These are phyloP conservation scores for Funneliformis mosseae DNA, from an alignment of 192 early-diverging fungal genomes.

Conservation along the genomic window DNA sequence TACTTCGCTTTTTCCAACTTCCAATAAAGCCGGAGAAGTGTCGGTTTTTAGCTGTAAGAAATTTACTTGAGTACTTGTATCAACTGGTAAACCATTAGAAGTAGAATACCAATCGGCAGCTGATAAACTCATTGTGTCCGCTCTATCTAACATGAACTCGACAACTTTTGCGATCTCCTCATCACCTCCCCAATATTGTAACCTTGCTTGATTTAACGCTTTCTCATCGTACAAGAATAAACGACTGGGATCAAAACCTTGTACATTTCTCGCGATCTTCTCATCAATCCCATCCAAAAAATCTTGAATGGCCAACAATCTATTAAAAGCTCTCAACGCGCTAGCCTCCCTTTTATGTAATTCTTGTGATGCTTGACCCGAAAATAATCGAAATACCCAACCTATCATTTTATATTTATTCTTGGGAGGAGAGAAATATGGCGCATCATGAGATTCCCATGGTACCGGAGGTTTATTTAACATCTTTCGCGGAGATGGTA, in stretches of 20 bases:
- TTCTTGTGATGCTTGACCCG: constrained; percentile 62
- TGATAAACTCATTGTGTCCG: constrained; percentile 30
- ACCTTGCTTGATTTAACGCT: constrained; percentile 46
- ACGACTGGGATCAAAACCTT: constrained; percentile 47
- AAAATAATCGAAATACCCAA: constrained; percentile 64
- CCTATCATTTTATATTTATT: constrained; percentile 58
- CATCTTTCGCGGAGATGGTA: constrained; percentile 49
- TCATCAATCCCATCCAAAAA: constrained; percentile 63
- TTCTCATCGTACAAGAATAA: constrained; percentile 56
- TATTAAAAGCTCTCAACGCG: constrained; percentile 60
- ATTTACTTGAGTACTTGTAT: not conserved
- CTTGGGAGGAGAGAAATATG: constrained; percentile 34
- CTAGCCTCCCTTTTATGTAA: constrained; percentile 59
- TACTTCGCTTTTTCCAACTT: not conserved
- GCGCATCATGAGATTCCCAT: constrained; percentile 56
- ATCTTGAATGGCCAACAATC: constrained; percentile 62
- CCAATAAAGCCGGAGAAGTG: not conserved
- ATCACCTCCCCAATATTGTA: constrained; percentile 58
- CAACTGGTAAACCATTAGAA: not conserved
- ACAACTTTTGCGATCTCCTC: constrained; percentile 45
- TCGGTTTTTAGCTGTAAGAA: not conserved
- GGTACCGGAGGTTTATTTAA: constrained; percentile 53
- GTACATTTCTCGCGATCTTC: constrained; percentile 48
- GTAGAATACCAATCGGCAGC: not conserved
- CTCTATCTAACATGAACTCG: constrained; percentile 37